Evolutionary conservation across 2,329 filamentous ascomycete species (phyloP).

Genomic region (Immersiporthe knoxdaviesiana): DNA sequence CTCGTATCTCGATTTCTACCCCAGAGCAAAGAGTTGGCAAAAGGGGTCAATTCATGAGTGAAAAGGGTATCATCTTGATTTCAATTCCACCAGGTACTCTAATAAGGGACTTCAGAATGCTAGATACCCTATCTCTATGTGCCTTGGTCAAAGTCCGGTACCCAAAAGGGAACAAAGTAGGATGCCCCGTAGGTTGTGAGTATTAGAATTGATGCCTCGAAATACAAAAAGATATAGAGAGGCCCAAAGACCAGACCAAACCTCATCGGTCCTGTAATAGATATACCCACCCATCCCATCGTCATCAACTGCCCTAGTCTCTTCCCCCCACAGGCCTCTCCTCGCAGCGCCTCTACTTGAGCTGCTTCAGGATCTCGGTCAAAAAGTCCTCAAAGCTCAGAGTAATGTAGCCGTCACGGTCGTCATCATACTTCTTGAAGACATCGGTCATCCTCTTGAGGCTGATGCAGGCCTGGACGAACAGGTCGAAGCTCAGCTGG

Average conservation of each 20-base stretch:
- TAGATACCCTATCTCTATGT: not conserved
- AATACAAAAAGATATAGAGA: not conserved
- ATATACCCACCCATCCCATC: not conserved
- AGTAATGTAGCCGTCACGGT: conserved; percentile 90
- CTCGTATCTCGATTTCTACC: too few species aligned
- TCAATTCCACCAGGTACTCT: not conserved
- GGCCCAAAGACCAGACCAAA: not conserved
- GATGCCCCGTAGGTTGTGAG: not conserved
- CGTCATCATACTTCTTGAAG: conserved; percentile 98
- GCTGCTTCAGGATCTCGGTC: conserved; percentile 66
- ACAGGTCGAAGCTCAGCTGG: conserved; percentile 88
- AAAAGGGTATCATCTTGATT: conserved; percentile 3
- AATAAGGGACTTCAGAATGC: not conserved
- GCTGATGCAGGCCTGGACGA: conserved; percentile 95
- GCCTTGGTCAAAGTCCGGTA: not conserved
- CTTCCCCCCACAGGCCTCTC: not conserved
- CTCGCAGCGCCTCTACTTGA: conserved; percentile 48
- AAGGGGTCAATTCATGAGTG: not conserved
- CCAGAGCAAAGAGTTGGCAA: not conserved
- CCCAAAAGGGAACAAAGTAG: not conserved
- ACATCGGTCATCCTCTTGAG: conserved; percentile 99
- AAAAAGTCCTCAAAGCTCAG: conserved; percentile 82
- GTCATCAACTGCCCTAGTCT: not conserved
- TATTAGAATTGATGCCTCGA: not conserved
- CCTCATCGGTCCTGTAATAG: not conserved